A percentile compares a stretch with the other conserved stretches of the same genome.
Evolutionary conservation across 768 basidiomycete species (phyloP).

Genomic region (Russula abietina): DNA sequence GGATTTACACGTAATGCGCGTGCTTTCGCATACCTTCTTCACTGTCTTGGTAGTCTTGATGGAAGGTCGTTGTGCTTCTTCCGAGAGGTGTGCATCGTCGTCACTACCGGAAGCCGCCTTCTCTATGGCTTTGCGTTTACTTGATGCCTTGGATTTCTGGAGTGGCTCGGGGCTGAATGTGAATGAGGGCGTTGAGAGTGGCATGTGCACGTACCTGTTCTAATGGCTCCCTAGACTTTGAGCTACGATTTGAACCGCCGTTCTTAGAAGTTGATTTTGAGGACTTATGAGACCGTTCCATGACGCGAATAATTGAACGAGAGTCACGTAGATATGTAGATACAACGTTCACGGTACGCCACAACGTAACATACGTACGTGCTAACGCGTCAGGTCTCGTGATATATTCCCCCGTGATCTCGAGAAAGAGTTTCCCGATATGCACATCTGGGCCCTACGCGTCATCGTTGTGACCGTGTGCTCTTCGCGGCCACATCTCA

Average conservation of each 20-base stretch:
- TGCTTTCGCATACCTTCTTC: slow-evolving; percentile 13
- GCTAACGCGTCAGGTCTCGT: slow-evolving; percentile 5
- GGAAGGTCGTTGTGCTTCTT: not conserved
- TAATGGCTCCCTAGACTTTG: not conserved
- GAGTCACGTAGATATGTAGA: not conserved
- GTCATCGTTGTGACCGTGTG: slow-evolving; percentile 13
- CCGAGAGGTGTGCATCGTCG: not conserved
- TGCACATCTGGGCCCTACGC: slow-evolving; percentile 8
- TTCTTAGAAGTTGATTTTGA: not conserved
- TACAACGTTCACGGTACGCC: too few species aligned
- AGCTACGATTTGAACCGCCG: not conserved
- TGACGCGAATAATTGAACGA: not conserved
- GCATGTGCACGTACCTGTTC: not conserved
- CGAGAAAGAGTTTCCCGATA: slow-evolving; percentile 18
- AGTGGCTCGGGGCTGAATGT: not conserved
- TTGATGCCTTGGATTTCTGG: slow-evolving; percentile 4
- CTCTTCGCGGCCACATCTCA: slow-evolving; percentile 12
- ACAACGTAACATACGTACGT: not conserved
- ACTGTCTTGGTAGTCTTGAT: slow-evolving; percentile 11
- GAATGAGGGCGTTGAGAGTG: not conserved
- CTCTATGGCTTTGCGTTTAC: slow-evolving; percentile 8
- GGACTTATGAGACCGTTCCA: not conserved
- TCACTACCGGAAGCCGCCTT: slow-evolving; percentile 1
- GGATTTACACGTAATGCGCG: not conserved
- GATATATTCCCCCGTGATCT: slow-evolving; percentile 1